Evolutionary conservation across 179 eudicot genomes (phyloP), one percentile per base, ranked within the genome.

Genomic region (Kewa caespitosa): DNA sequence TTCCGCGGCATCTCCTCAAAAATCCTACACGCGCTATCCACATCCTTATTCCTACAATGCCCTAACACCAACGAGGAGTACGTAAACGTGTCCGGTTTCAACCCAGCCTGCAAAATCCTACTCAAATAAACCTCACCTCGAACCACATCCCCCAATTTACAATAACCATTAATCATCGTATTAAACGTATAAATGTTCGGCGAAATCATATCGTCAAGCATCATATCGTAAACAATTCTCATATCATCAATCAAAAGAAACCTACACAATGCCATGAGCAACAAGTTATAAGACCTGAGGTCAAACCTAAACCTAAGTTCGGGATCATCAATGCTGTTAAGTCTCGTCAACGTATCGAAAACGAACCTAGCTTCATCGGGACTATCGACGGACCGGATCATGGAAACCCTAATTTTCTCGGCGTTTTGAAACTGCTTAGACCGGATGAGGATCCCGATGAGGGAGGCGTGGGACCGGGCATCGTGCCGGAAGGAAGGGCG

Each of bases 141-240:
- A 11, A 37, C 81, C 78, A 88, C 76, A 83, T 87, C 75, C 74
- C 90, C 96, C 84, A 86, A 70, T 73, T 91, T 91, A 83, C 96
- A 91, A 27, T 83, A 85, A 28, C 79, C 88, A 76, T 89, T 90
- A 59, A 91, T 84, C 87, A 91, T 88, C 0, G 92, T 85, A 78
- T 91, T 91, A 48, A 75, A 91, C 3, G 97, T 87, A 67, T 87
- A 87, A 32, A 91, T 77, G 85, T 91, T 90, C 0, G 97, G 97
- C 23, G 73, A n/a, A 77, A 91, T 50, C 64, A 46, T 69, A 82
- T 91, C 94, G 18, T 74, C 79, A 75, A 88, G 78, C 84, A 91
- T 87, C 79, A 84, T 83, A 33, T 20, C 38, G 77, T 83, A 91
- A 61, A 87, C 89, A 41, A 55, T 52, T 32, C 79, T 83, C 94